phyloP scores from a whole-genome alignment of 352 stramenopile species.

The Pythium chondricola region DNA sequence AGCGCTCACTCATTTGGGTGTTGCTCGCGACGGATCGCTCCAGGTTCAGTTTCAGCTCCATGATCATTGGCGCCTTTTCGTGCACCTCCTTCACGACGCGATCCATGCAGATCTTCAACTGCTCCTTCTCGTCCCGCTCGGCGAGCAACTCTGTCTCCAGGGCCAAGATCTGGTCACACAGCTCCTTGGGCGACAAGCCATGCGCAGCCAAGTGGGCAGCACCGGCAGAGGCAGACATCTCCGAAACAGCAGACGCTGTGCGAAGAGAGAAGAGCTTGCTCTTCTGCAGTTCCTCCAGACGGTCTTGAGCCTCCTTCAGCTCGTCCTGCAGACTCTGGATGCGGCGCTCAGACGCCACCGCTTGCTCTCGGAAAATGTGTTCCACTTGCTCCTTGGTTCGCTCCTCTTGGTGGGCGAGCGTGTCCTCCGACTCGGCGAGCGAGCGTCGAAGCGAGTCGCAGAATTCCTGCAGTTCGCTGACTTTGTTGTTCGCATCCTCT shows the following conservation, averaged over 20 bases:
- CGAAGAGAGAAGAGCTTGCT: constrained; percentile 56
- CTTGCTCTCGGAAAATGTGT: constrained; percentile 69
- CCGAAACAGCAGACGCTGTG: constrained; percentile 39
- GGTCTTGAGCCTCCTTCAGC: constrained; percentile 42
- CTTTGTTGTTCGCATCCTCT: constrained; percentile 39
- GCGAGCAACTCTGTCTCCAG: constrained; percentile 78
- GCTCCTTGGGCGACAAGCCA: constrained; percentile 78
- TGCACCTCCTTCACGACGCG: constrained; percentile 91
- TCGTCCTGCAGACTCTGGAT: constrained; percentile 54
- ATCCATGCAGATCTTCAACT: constrained; percentile 87
- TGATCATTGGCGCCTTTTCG: constrained; percentile 87
- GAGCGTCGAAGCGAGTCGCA: constrained; percentile 53
- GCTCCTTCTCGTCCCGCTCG: constrained; percentile 80
- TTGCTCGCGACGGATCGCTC: constrained; percentile 84
- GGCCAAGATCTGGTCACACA: constrained; percentile 87
- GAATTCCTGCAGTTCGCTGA: constrained; percentile 47
- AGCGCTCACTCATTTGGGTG: constrained; percentile 59
- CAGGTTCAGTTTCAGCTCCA: constrained; percentile 86
- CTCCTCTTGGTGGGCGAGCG: constrained; percentile 52
- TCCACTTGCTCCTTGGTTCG: constrained; percentile 63
- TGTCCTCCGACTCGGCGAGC: constrained; percentile 54
- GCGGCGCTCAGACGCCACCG: constrained; percentile 39
- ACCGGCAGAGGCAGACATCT: constrained; percentile 52
- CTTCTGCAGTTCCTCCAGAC: constrained; percentile 51
- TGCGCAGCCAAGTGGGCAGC: constrained; percentile 61